Conservation (phyloP, 1,284 basidiomycete genomes). For the Sphaerobolus stellatus region DNA sequence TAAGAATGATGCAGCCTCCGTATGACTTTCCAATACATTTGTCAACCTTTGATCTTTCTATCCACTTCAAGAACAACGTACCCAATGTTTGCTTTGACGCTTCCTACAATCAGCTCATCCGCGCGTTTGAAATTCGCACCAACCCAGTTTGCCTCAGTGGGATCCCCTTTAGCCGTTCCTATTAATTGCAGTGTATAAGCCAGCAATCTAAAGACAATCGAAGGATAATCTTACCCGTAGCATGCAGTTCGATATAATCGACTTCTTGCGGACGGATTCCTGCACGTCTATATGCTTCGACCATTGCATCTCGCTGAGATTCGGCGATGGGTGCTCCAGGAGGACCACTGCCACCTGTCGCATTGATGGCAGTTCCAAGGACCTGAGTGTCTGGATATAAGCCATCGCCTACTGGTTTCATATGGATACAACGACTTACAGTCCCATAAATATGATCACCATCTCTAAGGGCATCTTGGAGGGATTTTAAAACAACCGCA, state of each 20-base stretch:
- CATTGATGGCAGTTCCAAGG: slow-evolving; percentile 40
- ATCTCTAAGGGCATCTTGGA: slow-evolving; percentile 39
- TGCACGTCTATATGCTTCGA: slow-evolving; percentile 29
- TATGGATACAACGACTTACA: slow-evolving; percentile 20
- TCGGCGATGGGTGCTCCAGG: slow-evolving; percentile 38
- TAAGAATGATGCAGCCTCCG: slow-evolving; percentile 41
- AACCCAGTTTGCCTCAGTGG: slow-evolving; percentile 49
- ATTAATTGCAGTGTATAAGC: background rate
- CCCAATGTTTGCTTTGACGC: slow-evolving; percentile 50
- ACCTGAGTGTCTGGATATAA: slow-evolving; percentile 28
- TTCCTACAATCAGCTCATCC: slow-evolving; percentile 38
- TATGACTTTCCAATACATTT: slow-evolving; percentile 29
- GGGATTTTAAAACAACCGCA: slow-evolving; percentile 37
- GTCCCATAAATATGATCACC: slow-evolving; percentile 35
- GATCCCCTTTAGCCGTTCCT: slow-evolving; percentile 50
- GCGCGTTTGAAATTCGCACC: slow-evolving; percentile 31
- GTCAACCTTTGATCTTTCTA: background rate
- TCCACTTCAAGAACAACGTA: background rate
- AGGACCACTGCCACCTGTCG: slow-evolving; percentile 37
- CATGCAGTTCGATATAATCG: slow-evolving; percentile 50
- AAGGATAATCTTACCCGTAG: slow-evolving; percentile 36
- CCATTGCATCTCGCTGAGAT: slow-evolving; percentile 37
- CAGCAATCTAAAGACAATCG: slow-evolving; percentile 4
- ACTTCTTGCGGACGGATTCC: slow-evolving; percentile 36
- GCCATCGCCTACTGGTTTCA: too few species aligned